Percentiles rank a stretch among this genome's conserved stretches.
These are phyloP conservation scores for Mycosphaerella sp. DNA, from an alignment of 2,329 filamentous ascomycete species.

Conservation along the genomic window DNA sequence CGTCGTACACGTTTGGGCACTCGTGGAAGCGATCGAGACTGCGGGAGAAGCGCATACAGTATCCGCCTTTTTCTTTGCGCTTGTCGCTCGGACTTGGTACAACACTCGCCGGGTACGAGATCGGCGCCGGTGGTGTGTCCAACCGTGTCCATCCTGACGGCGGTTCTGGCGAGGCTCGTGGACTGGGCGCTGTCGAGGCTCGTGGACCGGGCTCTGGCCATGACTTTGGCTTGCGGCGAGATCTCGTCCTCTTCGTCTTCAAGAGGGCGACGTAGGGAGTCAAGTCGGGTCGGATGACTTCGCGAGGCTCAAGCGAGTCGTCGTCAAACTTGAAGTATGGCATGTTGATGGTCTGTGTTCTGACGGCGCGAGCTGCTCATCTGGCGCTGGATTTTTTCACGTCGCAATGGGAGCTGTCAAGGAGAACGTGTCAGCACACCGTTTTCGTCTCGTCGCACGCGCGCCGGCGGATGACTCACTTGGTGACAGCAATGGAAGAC, in stretches of 20 bases:
- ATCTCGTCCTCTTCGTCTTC: not conserved
- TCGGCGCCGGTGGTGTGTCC: not conserved
- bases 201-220: not conserved
- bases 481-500: no score
- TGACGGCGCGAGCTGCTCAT: not conserved
- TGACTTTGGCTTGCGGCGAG: not conserved
- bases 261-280: not conserved
- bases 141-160: not conserved
- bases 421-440: no score
- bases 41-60: constrained; percentile 11
- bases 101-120: not conserved
- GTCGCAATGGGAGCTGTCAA: no score
- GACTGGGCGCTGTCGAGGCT: not conserved
- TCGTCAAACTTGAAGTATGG: constrained; percentile 3
- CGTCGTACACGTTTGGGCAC: constrained; percentile 5
- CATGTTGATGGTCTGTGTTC: not conserved
- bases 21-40: constrained; percentile 10
- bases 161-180: not conserved
- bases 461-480: no score
- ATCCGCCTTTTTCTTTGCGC: constrained; percentile 6
- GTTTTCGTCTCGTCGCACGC: no score
- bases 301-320: not conserved
- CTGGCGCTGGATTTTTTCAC: no score
- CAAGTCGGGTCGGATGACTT: not conserved
- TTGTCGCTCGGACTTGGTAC: constrained; percentile 2